A percentile compares a stretch with the other conserved stretches of the same genome.
These are phyloP conservation scores for Capsicum rhomboideum DNA, from an alignment of 257 asterid genomes.

Conservation along the genomic window DNA sequence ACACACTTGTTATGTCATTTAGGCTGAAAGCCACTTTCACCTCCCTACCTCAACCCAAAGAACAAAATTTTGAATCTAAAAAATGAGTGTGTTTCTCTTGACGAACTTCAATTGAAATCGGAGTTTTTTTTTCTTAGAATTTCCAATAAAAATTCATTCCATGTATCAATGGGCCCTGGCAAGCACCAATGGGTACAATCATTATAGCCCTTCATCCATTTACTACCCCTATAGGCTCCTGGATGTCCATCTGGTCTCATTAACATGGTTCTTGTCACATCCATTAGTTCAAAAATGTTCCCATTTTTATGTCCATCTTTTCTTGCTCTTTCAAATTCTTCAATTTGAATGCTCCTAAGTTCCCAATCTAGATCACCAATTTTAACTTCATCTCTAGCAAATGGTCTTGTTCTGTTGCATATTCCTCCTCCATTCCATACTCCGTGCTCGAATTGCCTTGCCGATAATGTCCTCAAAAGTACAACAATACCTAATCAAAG, in stretches of 20 bases:
- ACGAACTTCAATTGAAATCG: neutral
- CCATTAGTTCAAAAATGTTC: slow-evolving; percentile 25
- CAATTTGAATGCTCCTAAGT: slow-evolving; percentile 23
- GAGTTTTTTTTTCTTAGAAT: neutral
- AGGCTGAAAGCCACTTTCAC: neutral
- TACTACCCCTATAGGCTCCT: slow-evolving; percentile 22
- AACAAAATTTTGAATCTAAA: neutral
- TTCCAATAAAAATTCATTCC: slow-evolving; percentile 34
- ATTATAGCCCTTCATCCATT: slow-evolving; percentile 32
- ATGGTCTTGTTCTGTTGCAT: slow-evolving; percentile 32
- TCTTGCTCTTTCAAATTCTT: slow-evolving; percentile 22
- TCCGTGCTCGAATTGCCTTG: slow-evolving; percentile 36
- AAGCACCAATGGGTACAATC: slow-evolving; percentile 52
- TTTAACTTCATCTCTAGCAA: slow-evolving; percentile 7
- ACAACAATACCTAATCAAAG: neutral
- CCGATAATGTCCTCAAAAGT: neutral
- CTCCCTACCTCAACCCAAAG: neutral
- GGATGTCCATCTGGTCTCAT: slow-evolving; percentile 48
- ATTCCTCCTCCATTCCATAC: slow-evolving; percentile 39
- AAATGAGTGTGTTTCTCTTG: neutral
- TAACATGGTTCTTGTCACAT: slow-evolving; percentile 33
- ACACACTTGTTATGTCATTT: too few relatives aligned
- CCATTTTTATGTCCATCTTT: slow-evolving; percentile 3
- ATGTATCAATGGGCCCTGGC: slow-evolving; percentile 44
- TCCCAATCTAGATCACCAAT: slow-evolving; percentile 1